Evolutionary conservation across 257 asterid genomes (phyloP).

Genomic region (Penstemon eatonii): DNA sequence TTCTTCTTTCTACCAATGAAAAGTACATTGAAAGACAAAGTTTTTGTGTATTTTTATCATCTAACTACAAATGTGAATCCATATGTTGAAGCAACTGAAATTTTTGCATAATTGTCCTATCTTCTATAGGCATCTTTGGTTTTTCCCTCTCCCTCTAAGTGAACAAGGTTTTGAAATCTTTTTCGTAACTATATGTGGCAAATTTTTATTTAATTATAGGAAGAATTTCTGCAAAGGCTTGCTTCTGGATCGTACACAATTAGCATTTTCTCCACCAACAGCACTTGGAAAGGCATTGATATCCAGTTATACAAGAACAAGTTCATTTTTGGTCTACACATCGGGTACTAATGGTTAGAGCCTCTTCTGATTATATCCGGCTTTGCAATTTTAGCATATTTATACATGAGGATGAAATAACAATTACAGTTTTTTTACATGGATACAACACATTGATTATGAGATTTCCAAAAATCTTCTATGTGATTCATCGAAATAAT

Average conservation of each 20-base stretch:
- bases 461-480: conserved; percentile 10
- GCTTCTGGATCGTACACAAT: conserved; percentile 37
- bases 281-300: conserved; percentile 61
- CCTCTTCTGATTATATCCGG: no score
- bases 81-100: not conserved
- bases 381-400: not conserved
- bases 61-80: no score
- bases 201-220: conserved; percentile 42
- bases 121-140: not conserved
- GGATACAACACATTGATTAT: not conserved
- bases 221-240: conserved; percentile 52
- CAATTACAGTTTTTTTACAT: not conserved
- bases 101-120: not conserved
- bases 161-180: not conserved
- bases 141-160: no score
- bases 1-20: not conserved
- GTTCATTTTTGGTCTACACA: conserved; percentile 60
- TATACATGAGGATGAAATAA: not conserved
- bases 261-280: conserved; percentile 84
- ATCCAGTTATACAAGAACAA: conserved; percentile 54
- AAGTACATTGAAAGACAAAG: not conserved
- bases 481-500: conserved; percentile 4
- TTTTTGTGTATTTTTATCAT: no score
- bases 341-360: conserved; percentile 9
- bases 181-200: not conserved